phyloP scores from a whole-genome alignment of 1,139 yeast genomes.

The Kluyveromyces marxianus region DNA sequence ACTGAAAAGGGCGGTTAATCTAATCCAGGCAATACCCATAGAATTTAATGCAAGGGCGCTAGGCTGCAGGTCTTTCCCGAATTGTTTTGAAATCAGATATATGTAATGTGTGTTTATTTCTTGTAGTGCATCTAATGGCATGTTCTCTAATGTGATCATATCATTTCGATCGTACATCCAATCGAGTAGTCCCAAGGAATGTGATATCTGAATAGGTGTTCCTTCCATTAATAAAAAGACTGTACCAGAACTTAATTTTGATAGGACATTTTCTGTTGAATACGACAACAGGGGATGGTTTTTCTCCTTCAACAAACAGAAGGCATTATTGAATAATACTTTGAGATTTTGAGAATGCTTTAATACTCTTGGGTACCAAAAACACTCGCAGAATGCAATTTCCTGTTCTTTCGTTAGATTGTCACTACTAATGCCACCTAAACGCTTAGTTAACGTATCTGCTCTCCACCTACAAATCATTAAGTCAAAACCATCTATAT shows the following conservation, averaged over 20 bases:
- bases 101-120: slow-evolving; percentile 48
- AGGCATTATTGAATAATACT: slow-evolving; percentile 30
- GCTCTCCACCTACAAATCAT: slow-evolving; percentile 51
- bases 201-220: slow-evolving; percentile 35
- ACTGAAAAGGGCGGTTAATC: slow-evolving; percentile 36
- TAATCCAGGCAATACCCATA: slow-evolving; percentile 37
- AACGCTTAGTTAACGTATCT: slow-evolving; percentile 28
- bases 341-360: slow-evolving; percentile 34
- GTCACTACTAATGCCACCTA: slow-evolving; percentile 24
- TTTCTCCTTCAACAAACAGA: slow-evolving; percentile 25
- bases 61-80: slow-evolving; percentile 1
- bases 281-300: slow-evolving; percentile 22
- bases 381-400: slow-evolving; percentile 39
- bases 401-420: slow-evolving; percentile 27
- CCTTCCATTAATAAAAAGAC: slow-evolving; percentile 51
- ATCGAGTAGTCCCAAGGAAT: slow-evolving; percentile 38
- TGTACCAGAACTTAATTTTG: slow-evolving; percentile 39
- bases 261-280: slow-evolving; percentile 13
- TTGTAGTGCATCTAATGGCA: slow-evolving; percentile 39
- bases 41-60: neutral
- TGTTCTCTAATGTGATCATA: slow-evolving; percentile 13
- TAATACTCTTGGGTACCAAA: slow-evolving; percentile 46
- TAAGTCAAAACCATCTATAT: slow-evolving; percentile 44
- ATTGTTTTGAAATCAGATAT: slow-evolving; percentile 36
- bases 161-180: slow-evolving; percentile 15